Conservation (phyloP, 495 filamentous ascomycete species). For the Lasiosphaeria ovina region DNA sequence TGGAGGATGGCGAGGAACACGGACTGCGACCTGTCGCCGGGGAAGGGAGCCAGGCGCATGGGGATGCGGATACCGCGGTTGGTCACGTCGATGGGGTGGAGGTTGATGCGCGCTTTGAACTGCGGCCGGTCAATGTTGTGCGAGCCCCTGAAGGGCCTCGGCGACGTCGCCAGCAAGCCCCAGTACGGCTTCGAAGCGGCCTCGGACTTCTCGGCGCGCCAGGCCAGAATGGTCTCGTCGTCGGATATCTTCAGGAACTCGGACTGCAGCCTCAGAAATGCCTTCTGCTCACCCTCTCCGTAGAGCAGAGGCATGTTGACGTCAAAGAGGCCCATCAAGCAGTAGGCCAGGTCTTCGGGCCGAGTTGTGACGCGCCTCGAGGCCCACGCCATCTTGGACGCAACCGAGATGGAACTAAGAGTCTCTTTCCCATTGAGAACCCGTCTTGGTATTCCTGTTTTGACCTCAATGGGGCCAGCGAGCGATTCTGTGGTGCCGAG, state of each 20-base stretch:
- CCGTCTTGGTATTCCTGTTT: background rate
- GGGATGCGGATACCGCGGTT: background rate
- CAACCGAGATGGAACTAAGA: background rate
- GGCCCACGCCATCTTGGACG: conserved; percentile 5
- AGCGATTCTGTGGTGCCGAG: background rate
- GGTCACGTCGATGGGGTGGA: background rate
- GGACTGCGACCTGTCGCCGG: background rate
- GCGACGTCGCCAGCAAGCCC: background rate
- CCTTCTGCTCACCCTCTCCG: background rate
- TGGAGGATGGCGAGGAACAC: background rate
- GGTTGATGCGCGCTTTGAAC: background rate
- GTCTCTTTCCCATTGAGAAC: background rate
- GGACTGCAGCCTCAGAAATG: background rate
- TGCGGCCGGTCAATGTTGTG: background rate
- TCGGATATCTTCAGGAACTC: background rate
- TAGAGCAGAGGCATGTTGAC: background rate
- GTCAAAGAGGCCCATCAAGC: background rate
- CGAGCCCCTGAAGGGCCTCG: background rate
- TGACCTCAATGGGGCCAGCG: background rate
- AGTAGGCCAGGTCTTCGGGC: conserved; percentile 4
- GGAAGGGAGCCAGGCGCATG: background rate
- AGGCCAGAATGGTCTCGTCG: background rate
- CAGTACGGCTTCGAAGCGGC: background rate
- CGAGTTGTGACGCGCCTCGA: background rate
- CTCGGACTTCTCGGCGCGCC: background rate